These are phyloP conservation scores for Fusarium sp. DNA, from an alignment of 2,329 filamentous ascomycete genomes.

Conservation along the genomic window DNA sequence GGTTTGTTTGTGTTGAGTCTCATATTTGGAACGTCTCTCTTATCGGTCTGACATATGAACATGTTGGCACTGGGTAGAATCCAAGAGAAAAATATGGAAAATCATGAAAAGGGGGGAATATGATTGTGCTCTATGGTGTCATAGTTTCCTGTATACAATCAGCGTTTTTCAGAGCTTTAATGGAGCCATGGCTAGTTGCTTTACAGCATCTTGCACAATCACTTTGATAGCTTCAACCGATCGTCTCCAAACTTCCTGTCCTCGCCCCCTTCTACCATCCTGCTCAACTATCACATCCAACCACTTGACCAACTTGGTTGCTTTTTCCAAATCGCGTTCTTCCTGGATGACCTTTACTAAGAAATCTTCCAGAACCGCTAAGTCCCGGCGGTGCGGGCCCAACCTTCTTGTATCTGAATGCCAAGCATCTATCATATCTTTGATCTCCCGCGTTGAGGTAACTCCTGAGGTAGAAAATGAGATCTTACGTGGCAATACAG, in stretches of 20 bases:
- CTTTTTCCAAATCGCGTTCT: conserved; percentile 82
- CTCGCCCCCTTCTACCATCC: conserved; percentile 48
- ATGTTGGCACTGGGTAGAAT: not conserved
- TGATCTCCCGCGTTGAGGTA: conserved; percentile 65
- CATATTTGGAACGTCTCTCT: not conserved
- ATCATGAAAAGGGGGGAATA: conserved; percentile 16
- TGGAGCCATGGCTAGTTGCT: conserved; percentile 62
- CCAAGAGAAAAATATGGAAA: not conserved
- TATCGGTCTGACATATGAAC: not conserved
- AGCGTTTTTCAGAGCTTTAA: conserved; percentile 55
- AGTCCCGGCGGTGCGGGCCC: conserved; percentile 82
- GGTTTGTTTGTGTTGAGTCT: not conserved
- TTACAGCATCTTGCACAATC: conserved; percentile 63
- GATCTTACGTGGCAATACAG: conserved; percentile 54
- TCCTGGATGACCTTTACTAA: conserved; percentile 74
- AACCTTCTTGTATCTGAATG: conserved; percentile 73
- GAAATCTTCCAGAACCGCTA: conserved; percentile 77
- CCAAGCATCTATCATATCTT: conserved; percentile 80
- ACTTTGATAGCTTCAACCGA: conserved; percentile 55
- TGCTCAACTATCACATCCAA: conserved; percentile 64
- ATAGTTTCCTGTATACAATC: not conserved
- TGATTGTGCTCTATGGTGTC: conserved; percentile 3
- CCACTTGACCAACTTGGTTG: conserved; percentile 74
- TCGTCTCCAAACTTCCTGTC: conserved; percentile 56
- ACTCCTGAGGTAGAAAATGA: conserved; percentile 55